These are phyloP conservation scores for Xylaria multiplex DNA, from an alignment of 2,329 filamentous ascomycete species.

Conservation along the genomic window DNA sequence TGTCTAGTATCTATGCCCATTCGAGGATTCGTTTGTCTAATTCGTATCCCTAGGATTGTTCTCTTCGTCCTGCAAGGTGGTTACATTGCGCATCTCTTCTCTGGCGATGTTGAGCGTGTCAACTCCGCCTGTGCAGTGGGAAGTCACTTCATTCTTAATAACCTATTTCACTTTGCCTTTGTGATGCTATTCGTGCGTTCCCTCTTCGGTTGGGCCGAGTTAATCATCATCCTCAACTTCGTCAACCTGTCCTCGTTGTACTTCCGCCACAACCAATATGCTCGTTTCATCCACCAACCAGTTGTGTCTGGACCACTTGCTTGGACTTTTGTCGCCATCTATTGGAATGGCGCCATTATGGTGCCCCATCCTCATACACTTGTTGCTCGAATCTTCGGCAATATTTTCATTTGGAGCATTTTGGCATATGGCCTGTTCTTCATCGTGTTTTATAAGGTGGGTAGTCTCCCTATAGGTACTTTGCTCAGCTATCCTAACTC, in stretches of 20 bases:
- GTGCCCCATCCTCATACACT: constrained; percentile 73
- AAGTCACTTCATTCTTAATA: constrained; percentile 86
- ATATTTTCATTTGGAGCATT: constrained; percentile 88
- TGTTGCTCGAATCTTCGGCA: constrained; percentile 81
- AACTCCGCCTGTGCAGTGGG: constrained; percentile 80
- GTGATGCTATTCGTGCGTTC: constrained; percentile 83
- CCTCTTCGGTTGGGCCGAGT: constrained; percentile 78
- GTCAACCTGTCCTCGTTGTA: constrained; percentile 82
- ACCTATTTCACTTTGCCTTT: constrained; percentile 83
- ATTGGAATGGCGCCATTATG: constrained; percentile 89
- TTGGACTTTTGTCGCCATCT: constrained; percentile 87
- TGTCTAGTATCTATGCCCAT: constrained; percentile 12
- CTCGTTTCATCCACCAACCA: constrained; percentile 79
- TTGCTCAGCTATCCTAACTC: constrained; percentile 21
- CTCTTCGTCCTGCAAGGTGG: constrained; percentile 79
- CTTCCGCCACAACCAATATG: constrained; percentile 78
- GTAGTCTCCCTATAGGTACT: constrained; percentile 39
- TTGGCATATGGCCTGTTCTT: constrained; percentile 81
- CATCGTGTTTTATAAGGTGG: constrained; percentile 75
- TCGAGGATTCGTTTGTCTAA: constrained; percentile 5
- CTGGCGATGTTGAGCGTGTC: constrained; percentile 68
- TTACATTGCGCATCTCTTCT: constrained; percentile 82
- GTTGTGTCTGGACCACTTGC: constrained; percentile 81
- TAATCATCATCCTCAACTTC: constrained; percentile 83
- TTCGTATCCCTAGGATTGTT: constrained; percentile 63